phyloP scores from a whole-genome alignment of 306 rosid genomes.

The Cicer arietinum region DNA sequence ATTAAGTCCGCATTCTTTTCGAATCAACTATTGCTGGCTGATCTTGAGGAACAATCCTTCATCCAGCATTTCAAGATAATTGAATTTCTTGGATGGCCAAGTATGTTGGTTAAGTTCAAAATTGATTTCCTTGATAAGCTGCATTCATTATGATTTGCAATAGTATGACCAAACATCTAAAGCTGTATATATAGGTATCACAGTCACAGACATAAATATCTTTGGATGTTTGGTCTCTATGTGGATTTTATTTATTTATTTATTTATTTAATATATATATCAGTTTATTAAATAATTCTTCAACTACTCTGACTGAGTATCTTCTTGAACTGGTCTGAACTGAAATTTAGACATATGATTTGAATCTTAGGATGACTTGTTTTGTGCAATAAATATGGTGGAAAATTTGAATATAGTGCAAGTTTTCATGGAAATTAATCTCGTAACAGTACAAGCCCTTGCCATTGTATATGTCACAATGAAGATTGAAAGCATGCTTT shows the following conservation, averaged over 20 bases:
- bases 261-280: neutral
- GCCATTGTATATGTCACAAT: neutral
- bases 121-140: neutral
- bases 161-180: neutral
- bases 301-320: neutral
- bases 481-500: conserved; percentile 1
- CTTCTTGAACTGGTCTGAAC: neutral
- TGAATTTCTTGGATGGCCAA: conserved; percentile 17
- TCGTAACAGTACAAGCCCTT: neutral
- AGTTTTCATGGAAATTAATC: conserved; percentile 10
- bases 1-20: too few relatives aligned
- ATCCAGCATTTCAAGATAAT: neutral
- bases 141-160: neutral
- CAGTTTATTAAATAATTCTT: neutral
- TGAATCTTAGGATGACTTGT: neutral
- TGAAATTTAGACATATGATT: conserved; percentile 1
- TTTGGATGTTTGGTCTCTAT: neutral
- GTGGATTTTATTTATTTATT: neutral
- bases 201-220: conserved; percentile 1
- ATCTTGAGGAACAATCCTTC: neutral
- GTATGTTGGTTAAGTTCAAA: conserved; percentile 5
- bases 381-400: neutral
- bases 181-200: neutral
- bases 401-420: conserved; percentile 1
- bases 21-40: neutral